Conservation (phyloP, 805 yeast species). For the Brettanomyces anomalus region DNA sequence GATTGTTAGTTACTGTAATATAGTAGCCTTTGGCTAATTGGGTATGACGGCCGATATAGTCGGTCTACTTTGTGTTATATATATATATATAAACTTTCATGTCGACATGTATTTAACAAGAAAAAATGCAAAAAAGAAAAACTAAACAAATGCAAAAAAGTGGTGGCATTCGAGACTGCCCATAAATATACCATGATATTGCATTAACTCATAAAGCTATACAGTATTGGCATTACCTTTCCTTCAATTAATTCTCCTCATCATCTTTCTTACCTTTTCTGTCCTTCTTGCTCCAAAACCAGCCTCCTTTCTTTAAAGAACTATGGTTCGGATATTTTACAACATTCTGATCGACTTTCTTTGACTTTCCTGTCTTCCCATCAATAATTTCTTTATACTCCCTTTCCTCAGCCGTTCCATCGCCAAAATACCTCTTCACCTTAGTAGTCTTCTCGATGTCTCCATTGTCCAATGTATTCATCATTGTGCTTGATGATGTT, state of each 20-base stretch:
- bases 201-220: not conserved
- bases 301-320: slow-evolving; percentile 14
- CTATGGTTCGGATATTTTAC: slow-evolving; percentile 4
- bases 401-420: slow-evolving; percentile 33
- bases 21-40: slow-evolving; percentile 37
- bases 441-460: slow-evolving; percentile 32
- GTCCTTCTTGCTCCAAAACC: slow-evolving; percentile 22
- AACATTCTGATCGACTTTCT: slow-evolving; percentile 16
- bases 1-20: slow-evolving; percentile 36
- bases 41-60: not conserved
- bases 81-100: slow-evolving; percentile 1
- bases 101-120: too few relatives aligned
- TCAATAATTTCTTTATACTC: slow-evolving; percentile 31
- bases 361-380: slow-evolving; percentile 25
- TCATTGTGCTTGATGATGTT: slow-evolving; percentile 27
- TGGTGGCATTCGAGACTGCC: too few relatives aligned
- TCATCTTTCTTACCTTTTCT: not conserved
- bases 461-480: slow-evolving; percentile 33
- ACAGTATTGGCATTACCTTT: too few relatives aligned
- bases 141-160: too few relatives aligned
- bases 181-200: too few relatives aligned
- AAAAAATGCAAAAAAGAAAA: too few relatives aligned
- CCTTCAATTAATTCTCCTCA: not conserved
- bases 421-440: slow-evolving; percentile 29
- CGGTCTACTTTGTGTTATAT: not conserved